Evolutionary conservation across 352 stramenopile species (phyloP), one percentile per base, ranked within the genome.

Genomic region (Discostella stelligera): DNA sequence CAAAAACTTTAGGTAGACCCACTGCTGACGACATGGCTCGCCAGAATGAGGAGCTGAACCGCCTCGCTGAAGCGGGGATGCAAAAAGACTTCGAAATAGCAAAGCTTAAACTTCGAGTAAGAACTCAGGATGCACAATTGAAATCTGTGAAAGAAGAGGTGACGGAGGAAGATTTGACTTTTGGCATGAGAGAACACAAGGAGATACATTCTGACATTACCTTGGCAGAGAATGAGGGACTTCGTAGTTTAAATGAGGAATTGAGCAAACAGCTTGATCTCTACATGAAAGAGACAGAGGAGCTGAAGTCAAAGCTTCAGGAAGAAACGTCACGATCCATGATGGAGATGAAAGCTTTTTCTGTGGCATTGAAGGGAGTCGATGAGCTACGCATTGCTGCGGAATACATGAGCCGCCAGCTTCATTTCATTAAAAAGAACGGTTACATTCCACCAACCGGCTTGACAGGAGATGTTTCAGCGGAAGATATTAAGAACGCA

Each of bases 321-420:
- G 74, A 85, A 65, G 81, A 88, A 58, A 60, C 20, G 21, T 74
- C 78, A 55, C 53, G 72, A 46, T 72, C 81, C 4, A 70, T 77
- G 18, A 78, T 84, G 66, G 81, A 88, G 54, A 68, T 88, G 30
- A 79, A 88, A 53, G 68, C 81, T 21, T 88, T 88, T 64, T 84
- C 77, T 18, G 58, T 80, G 13, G 77, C 81, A 48, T 55, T 88
- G 30, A 75, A 76, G 32, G 81, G 74, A 55, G 81, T 88, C 3
- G 81, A 88, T 64, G 81, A 88, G 55, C 63, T 88, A 18, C 71
- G 81, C 16, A 20, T 61, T 44, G 81, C 81, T 59, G 81, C 81
- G 6, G 81, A 88, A 64, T 20, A 74, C 27, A 88, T 88, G 81
- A 88, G 81, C 59, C 63, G 81, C 55, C 64, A 88, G 41, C 60